These are phyloP conservation scores for Hanseniaspora sp. DNA, from an alignment of 1,139 yeast genomes.

Conservation along the genomic window DNA sequence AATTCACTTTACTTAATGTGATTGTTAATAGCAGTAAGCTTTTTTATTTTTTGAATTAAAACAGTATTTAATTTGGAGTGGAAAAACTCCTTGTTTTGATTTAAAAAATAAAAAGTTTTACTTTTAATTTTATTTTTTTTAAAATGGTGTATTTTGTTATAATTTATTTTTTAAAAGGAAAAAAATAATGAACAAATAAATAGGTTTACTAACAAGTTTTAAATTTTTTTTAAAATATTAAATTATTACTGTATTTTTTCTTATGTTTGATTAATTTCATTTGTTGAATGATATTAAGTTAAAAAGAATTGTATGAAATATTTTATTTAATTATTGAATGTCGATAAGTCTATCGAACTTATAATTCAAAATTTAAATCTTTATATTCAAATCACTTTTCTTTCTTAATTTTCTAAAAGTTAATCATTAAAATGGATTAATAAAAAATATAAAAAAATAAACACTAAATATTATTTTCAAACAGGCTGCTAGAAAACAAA, in stretches of 20 bases:
- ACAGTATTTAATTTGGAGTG: neutral
- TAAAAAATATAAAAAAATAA: no score
- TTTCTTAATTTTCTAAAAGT: neutral
- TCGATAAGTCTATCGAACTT: constrained; percentile 14
- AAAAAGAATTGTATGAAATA: neutral
- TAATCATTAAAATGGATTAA: no score
- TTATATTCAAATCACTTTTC: neutral
- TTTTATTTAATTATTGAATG: neutral
- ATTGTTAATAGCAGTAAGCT: constrained; percentile 34
- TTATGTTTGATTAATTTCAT: neutral
- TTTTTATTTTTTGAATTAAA: constrained; percentile 3
- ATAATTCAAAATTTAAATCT: neutral
- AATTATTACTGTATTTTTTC: neutral
- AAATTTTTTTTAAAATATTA: neutral
- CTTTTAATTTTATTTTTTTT: neutral
- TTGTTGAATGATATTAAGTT: neutral
- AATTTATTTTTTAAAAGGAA: no score
- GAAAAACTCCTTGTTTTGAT: neutral
- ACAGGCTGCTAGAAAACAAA: constrained; percentile 70
- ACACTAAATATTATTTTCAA: constrained; percentile 15
- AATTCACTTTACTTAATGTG: constrained; percentile 28
- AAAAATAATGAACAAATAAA: neutral
- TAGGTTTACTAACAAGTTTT: constrained; percentile 10
- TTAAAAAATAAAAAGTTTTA: neutral
- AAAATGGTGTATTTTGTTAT: neutral